These are phyloP conservation scores for Moniliella sp. DNA, from an alignment of 1,284 basidiomycete species.

Conservation along the genomic window DNA sequence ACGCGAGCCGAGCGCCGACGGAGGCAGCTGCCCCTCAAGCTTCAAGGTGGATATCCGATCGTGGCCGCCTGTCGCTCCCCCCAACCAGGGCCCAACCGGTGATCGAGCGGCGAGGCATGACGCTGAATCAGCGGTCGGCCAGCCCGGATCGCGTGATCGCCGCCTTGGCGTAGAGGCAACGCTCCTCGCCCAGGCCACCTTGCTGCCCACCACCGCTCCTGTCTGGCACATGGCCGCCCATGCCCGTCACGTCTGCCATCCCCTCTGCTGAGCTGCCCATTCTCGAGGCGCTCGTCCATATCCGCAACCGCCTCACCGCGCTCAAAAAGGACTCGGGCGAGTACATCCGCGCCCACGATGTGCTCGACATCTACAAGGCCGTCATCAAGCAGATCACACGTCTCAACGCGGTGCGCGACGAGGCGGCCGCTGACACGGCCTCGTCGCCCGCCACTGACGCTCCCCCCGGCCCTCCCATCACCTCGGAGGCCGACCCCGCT, in stretches of 20 bases:
- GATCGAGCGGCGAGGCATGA: too few relatives aligned
- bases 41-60: too few relatives aligned
- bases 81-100: too few relatives aligned
- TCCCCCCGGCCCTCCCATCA: not conserved
- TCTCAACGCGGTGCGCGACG: slow-evolving; percentile 70
- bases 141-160: too few relatives aligned
- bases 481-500: not conserved
- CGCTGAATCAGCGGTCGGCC: too few relatives aligned
- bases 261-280: slow-evolving; percentile 55
- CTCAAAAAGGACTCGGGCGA: slow-evolving; percentile 67
- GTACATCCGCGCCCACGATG: slow-evolving; percentile 76
- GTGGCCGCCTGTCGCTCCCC: too few relatives aligned
- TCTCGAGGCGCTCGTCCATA: slow-evolving; percentile 81
- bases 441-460: not conserved
- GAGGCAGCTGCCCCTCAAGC: too few relatives aligned
- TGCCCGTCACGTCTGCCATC: slow-evolving; percentile 16
- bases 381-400: slow-evolving; percentile 88
- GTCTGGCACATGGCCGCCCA: too few relatives aligned
- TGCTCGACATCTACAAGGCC: slow-evolving; percentile 73
- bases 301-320: slow-evolving; percentile 60
- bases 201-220: too few relatives aligned
- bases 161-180: too few relatives aligned
- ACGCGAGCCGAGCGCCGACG: too few relatives aligned
- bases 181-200: too few relatives aligned
- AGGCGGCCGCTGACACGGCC: slow-evolving; percentile 11